A percentile compares a stretch with the other conserved stretches of the same genome.
Conservation (phyloP, 2,329 filamentous ascomycete species). For the Berkeleyomyces rouxiae region DNA sequence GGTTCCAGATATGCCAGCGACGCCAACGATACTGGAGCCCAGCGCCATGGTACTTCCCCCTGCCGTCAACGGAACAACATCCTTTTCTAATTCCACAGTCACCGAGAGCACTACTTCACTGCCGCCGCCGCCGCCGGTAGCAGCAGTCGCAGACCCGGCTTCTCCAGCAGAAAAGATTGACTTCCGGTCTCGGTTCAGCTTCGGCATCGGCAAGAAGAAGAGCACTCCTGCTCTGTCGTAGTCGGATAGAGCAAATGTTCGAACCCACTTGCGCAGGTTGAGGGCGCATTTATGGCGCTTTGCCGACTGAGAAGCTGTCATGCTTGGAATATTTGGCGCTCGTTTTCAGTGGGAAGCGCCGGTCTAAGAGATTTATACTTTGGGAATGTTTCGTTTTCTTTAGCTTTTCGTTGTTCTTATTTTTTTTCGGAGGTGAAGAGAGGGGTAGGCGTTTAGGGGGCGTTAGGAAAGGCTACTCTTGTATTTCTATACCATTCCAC, state of each 20-base stretch:
- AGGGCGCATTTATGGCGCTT: neutral
- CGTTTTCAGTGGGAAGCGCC: too few relatives aligned
- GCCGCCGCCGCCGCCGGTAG: neutral
- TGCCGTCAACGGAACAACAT: neutral
- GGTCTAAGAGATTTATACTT: neutral
- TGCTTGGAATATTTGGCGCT: neutral
- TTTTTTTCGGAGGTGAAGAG: neutral
- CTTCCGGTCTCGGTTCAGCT: constrained; percentile 42
- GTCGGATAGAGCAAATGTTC: constrained; percentile 9
- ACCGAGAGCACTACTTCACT: neutral
- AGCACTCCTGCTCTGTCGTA: constrained; percentile 26
- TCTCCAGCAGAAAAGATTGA: constrained; percentile 8
- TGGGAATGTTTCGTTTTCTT: neutral
- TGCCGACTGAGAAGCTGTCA: neutral
- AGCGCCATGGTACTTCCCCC: neutral
- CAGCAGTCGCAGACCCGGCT: constrained; percentile 11
- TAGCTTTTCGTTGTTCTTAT: neutral
- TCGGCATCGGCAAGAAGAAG: constrained; percentile 47
- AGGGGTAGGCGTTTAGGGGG: neutral
- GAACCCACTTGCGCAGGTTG: neutral
- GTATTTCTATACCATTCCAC: constrained; percentile 1
- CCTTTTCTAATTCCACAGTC: neutral
- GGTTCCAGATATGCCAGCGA: neutral
- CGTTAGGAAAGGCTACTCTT: neutral
- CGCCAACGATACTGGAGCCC: neutral